Evolutionary conservation across 2,329 filamentous ascomycete species (phyloP).

Genomic region (Apiospora sp.): DNA sequence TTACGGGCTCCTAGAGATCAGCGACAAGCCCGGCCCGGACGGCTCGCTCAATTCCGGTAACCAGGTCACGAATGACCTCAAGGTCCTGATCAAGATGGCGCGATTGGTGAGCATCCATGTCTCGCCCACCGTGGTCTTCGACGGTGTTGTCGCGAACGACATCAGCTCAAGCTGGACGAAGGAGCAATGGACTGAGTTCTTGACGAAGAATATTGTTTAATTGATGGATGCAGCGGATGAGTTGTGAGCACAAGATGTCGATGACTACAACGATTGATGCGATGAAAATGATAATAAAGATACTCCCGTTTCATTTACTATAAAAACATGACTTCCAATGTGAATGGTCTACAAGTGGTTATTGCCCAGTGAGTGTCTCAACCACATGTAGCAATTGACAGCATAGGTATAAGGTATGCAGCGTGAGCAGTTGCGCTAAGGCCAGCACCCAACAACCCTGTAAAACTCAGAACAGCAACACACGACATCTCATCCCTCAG

Average conservation of each 20-base stretch:
- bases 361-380: background rate
- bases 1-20: conserved; percentile 72
- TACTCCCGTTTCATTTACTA: background rate
- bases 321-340: background rate
- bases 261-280: background rate
- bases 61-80: conserved; percentile 82
- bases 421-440: background rate
- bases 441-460: conserved; percentile 12
- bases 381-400: background rate
- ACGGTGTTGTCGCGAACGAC: conserved; percentile 81
- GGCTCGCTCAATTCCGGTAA: conserved; percentile 82
- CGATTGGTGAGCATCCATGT: conserved; percentile 86
- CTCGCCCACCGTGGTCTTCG: conserved; percentile 87
- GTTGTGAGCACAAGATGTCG: background rate
- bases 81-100: conserved; percentile 82
- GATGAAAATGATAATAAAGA: too few relatives aligned
- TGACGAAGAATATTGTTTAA: conserved; percentile 64
- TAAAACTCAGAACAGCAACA: conserved; percentile 19
- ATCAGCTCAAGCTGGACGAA: conserved; percentile 81
- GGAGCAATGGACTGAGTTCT: conserved; percentile 87
- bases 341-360: background rate
- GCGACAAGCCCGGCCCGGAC: conserved; percentile 70
- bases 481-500: background rate
- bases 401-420: background rate
- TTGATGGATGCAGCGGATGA: background rate